phyloP scores from a whole-genome alignment of 352 stramenopile species.

The Sclerospora graminicola region DNA sequence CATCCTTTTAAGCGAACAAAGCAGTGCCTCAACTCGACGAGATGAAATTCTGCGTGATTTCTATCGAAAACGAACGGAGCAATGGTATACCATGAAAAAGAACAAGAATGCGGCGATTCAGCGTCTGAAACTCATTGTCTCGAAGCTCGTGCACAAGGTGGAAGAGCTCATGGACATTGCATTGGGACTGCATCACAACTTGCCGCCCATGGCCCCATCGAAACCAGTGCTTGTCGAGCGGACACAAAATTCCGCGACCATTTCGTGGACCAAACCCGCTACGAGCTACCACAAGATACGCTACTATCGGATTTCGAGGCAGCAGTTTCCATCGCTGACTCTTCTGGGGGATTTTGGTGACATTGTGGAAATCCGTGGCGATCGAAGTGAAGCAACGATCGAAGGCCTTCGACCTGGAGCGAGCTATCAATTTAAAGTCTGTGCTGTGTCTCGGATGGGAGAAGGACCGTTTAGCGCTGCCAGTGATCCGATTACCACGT shows the following conservation, averaged over 20 bases:
- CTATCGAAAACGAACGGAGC: conserved; percentile 50
- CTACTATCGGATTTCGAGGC: conserved; percentile 71
- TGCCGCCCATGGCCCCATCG: conserved; percentile 66
- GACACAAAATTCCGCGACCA: conserved; percentile 65
- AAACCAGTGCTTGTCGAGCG: conserved; percentile 43
- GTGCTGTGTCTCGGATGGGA: conserved; percentile 74
- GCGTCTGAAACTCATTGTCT: conserved; percentile 81
- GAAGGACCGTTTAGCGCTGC: conserved; percentile 73
- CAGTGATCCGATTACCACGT: conserved; percentile 60
- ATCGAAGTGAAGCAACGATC: conserved; percentile 43
- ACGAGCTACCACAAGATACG: conserved; percentile 70
- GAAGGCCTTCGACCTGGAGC: conserved; percentile 70
- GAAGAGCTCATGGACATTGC: conserved; percentile 87
- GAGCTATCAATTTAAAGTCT: conserved; percentile 82
- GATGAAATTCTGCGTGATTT: conserved; percentile 57
- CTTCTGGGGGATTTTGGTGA: conserved; percentile 75
- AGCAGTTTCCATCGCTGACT: conserved; percentile 73
- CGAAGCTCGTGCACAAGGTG: conserved; percentile 81
- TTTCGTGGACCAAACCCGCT: conserved; percentile 56
- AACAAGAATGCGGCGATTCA: conserved; percentile 77
- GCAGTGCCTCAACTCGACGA: conserved; percentile 30
- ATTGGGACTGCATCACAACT: conserved; percentile 70
- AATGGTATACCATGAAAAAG: conserved; percentile 74
- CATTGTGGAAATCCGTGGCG: conserved; percentile 62
- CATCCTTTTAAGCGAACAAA: conserved; percentile 39